Base-by-base conservation (phyloP, 2,329 filamentous ascomycete genomes). In the Huntiella decipiens region DNA sequence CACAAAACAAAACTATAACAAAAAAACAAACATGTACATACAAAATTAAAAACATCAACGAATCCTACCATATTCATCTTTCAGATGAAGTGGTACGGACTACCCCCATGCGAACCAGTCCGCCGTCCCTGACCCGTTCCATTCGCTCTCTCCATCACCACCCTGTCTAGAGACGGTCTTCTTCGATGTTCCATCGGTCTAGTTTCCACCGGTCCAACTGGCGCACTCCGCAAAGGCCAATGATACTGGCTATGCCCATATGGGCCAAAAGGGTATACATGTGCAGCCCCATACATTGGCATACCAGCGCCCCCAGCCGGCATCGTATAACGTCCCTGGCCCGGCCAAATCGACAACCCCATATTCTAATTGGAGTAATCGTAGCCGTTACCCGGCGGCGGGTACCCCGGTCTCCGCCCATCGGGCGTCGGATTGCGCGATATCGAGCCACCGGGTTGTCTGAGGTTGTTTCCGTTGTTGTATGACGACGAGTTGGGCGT, bases 361-460 rank as follows among this genome's bases (percentile, higher is more conserved):
- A 44, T 11, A 34, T 44, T 44, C 48, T 50, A 50, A 38, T 50
- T 46, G 41, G 48, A 45, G 44, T 50, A 50, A 44, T 44, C 48
- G 32, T 46, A 50, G 44, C 48, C 44, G 40, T 44, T 46, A 35
- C 48, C 48, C 31, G 44, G 15, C 16, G 43, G 38, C 19, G 48
- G 44, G 50, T 73, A 68, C 51, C 65, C 64, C 47, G 68, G 67
- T 44, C 64, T 51, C 15, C 48, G 48, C 38, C 75, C 70, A 47
- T 75, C 71, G 2, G 67, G 62, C 17, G 66, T 70, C 53, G 70
- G 66, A 57, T 74, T 74, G 53, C 69, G 67, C 34, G 68, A 68
- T 34, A 70, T 74, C n/a, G 74, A 69, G 15, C 77, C 69, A 13
- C 38, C 41, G 4, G 48, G 44, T 50, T 50, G 48, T 44, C 48